These are phyloP conservation scores for Entomortierella lignicola DNA, from an alignment of 192 early-diverging fungal species.

Conservation along the genomic window DNA sequence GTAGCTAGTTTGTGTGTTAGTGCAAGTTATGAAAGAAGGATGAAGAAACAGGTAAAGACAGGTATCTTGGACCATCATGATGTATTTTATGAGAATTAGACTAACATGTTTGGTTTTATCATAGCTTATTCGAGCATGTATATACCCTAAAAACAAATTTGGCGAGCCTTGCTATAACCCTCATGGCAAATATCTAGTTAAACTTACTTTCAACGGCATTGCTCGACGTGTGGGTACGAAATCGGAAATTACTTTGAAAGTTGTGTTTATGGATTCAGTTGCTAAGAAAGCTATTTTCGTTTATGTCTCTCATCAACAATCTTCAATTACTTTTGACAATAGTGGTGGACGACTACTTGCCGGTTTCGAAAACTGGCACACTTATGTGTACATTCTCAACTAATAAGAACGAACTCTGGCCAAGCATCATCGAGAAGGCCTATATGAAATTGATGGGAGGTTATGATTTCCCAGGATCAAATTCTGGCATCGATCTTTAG, in stretches of 20 bases:
- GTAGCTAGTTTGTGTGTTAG: conserved; percentile 92
- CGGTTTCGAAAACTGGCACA: conserved; percentile 74
- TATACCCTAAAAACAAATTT: conserved; percentile 82
- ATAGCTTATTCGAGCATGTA: conserved; percentile 83
- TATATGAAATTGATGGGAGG: conserved; percentile 97
- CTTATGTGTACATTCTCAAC: conserved; percentile 92
- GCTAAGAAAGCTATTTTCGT: no score
- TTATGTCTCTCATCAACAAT: not conserved
- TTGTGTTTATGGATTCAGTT: no score
- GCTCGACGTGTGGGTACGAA: conserved; percentile 73
- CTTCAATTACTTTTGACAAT: not conserved
- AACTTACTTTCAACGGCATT: conserved; percentile 88
- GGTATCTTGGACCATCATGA: not conserved
- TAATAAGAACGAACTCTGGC: conserved; percentile 80
- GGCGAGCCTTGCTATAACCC: conserved; percentile 87
- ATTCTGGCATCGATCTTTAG: conserved; percentile 93
- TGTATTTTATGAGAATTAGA: not conserved
- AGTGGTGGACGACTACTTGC: conserved; percentile 91
- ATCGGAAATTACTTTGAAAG: not conserved
- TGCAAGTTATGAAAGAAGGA: conserved; percentile 80
- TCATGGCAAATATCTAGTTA: conserved; percentile 89
- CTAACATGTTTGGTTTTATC: conserved; percentile 1
- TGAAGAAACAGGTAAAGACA: conserved; percentile 70
- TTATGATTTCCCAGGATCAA: conserved; percentile 94
- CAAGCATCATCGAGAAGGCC: conserved; percentile 93